These are phyloP conservation scores for Sporothrix sp. DNA, from an alignment of 2,329 filamentous ascomycete species.

Conservation along the genomic window DNA sequence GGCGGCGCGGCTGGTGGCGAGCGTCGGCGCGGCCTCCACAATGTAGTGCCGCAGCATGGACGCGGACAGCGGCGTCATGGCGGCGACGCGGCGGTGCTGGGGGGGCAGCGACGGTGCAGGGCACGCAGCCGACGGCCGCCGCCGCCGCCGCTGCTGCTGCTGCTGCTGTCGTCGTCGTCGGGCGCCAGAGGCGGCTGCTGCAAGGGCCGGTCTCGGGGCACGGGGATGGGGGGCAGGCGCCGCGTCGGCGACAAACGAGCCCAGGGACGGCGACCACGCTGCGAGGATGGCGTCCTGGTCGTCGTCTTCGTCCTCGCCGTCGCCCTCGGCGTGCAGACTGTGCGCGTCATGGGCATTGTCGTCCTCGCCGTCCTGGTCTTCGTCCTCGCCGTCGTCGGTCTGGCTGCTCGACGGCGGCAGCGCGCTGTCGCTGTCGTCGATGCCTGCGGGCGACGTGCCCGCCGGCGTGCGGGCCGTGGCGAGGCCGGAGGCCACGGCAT, in stretches of 20 bases:
- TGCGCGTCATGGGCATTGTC: neutral
- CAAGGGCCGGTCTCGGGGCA: neutral
- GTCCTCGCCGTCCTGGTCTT: neutral
- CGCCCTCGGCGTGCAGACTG: neutral
- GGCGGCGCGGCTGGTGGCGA: slow-evolving; percentile 10
- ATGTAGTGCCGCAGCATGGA: slow-evolving; percentile 17
- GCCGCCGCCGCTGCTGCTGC: neutral
- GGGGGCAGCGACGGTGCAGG: neutral
- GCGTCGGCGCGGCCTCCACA: slow-evolving; percentile 9
- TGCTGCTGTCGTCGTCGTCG: neutral
- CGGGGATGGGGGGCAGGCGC: neutral
- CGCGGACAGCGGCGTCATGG: slow-evolving; percentile 17
- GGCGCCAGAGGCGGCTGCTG: neutral
- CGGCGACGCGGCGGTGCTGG: slow-evolving; percentile 5
- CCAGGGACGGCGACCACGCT: slow-evolving; percentile 8
- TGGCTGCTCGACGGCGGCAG: slow-evolving; percentile 6
- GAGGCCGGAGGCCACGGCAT: neutral
- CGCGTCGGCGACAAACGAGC: slow-evolving; percentile 5
- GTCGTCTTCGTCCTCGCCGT: neutral
- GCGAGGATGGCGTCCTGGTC: slow-evolving; percentile 9
- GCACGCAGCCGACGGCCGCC: neutral
- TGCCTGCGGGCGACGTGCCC: neutral
- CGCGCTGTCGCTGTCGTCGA: neutral
- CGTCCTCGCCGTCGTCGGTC: neutral
- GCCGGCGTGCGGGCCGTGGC: neutral